phyloP scores from a whole-genome alignment of 352 stramenopile genomes.

The Phytophthora citricola region DNA sequence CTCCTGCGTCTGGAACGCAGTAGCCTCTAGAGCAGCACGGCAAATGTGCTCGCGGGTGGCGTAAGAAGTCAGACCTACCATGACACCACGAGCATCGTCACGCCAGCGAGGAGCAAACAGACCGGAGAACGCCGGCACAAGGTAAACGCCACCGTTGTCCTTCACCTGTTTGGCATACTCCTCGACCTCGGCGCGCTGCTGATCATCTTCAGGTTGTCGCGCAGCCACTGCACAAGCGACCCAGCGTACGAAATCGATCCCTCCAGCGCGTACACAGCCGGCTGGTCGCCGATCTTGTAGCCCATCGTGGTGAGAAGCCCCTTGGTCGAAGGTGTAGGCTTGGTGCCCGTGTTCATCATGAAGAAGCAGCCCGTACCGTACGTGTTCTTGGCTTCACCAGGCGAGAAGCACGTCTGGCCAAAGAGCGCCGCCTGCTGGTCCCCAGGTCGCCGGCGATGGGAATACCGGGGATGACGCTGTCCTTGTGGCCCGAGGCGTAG shows the following conservation, averaged over 20 bases:
- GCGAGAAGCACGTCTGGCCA: conserved; percentile 96
- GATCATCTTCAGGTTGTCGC: conserved; percentile 98
- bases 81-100: conserved; percentile 95
- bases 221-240: conserved; percentile 98
- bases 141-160: conserved; percentile 97
- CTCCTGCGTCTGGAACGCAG: conserved; percentile 96
- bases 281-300: conserved; percentile 83
- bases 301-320: conserved; percentile 96
- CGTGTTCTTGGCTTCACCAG: conserved; percentile 98
- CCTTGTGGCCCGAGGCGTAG: conserved; percentile 69
- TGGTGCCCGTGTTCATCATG: conserved; percentile 98
- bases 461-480: conserved; percentile 84
- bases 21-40: conserved; percentile 95
- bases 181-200: conserved; percentile 88
- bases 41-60: conserved; percentile 96
- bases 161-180: conserved; percentile 83
- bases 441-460: conserved; percentile 93
- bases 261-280: conserved; percentile 97
- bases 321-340: conserved; percentile 87
- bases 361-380: conserved; percentile 99
- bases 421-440: conserved; percentile 98
- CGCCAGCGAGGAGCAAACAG: conserved; percentile 98
- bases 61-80: conserved; percentile 96
- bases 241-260: conserved; percentile 96
- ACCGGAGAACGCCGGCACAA: conserved; percentile 98